A percentile compares a stretch with the other conserved stretches of the same genome.
These are phyloP conservation scores for Podospora pseudocomata DNA, from an alignment of 495 filamentous ascomycete species.

Conservation along the genomic window DNA sequence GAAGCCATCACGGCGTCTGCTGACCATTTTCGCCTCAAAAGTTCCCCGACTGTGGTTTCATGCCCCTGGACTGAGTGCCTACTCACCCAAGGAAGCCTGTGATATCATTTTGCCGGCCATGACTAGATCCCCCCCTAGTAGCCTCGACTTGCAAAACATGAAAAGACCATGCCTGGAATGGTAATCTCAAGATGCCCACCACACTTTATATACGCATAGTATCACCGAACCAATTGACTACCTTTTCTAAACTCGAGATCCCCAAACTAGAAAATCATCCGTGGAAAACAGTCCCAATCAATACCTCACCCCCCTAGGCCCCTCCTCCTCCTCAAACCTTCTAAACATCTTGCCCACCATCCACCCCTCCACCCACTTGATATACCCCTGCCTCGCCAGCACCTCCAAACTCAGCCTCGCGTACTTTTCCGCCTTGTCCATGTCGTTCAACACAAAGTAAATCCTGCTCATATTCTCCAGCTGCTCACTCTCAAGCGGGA, in stretches of 20 bases:
- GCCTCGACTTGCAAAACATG: too few relatives aligned
- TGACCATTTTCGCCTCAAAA: too few relatives aligned
- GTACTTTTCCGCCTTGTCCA: conserved; percentile 33
- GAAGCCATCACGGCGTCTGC: not conserved
- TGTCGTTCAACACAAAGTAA: conserved; percentile 36
- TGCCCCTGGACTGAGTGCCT: too few relatives aligned
- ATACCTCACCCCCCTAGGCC: not conserved
- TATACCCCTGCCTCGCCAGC: conserved; percentile 30
- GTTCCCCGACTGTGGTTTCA: too few relatives aligned
- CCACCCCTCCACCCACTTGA: conserved; percentile 9
- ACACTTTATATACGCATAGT: too few relatives aligned
- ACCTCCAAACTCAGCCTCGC: conserved; percentile 33
- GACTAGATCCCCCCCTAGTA: not conserved
- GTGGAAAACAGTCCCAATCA: not conserved
- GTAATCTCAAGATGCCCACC: too few relatives aligned
- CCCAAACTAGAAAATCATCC: not conserved
- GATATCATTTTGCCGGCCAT: not conserved
- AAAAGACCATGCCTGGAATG: too few relatives aligned
- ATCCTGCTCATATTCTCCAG: conserved; percentile 41
- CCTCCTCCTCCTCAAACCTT: conserved; percentile 22
- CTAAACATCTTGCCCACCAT: conserved; percentile 16
- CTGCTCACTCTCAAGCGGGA: conserved; percentile 34
- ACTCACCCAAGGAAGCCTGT: too few relatives aligned
- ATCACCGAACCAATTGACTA: too few relatives aligned
- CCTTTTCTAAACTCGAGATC: not conserved